Evolutionary conservation across 257 asterid genomes (phyloP).

Genomic region (Nicotiana attenuata): DNA sequence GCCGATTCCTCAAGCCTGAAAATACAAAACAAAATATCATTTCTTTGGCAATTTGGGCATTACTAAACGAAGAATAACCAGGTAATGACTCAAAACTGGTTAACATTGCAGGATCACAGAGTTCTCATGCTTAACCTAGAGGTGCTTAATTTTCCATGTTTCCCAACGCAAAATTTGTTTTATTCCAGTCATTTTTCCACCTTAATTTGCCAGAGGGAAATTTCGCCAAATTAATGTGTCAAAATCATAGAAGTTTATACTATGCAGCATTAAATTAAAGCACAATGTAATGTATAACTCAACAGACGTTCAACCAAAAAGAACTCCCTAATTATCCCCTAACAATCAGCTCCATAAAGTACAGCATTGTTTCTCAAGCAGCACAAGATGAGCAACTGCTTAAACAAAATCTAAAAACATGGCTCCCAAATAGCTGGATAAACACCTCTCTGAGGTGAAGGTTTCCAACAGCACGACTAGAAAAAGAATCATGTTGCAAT

Average conservation of each 20-base stretch:
- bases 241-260: neutral
- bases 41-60: neutral
- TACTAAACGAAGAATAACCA: neutral
- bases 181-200: neutral
- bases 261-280: neutral
- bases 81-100: neutral
- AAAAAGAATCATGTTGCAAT: neutral
- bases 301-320: neutral
- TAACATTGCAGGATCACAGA: neutral
- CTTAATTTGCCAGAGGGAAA: neutral
- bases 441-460: neutral
- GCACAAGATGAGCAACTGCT: neutral
- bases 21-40: conserved; percentile 14
- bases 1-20: conserved; percentile 84
- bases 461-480: neutral
- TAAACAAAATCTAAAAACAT: neutral
- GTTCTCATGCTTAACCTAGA: neutral
- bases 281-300: neutral
- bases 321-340: neutral
- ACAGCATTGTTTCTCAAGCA: neutral
- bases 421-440: neutral
- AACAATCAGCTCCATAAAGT: neutral
- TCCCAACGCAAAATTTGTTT: neutral
- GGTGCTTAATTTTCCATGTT: neutral
- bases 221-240: neutral